Base-by-base conservation (phyloP, 1,284 basidiomycete species). In the Ceratobasidium sp. region DNA sequence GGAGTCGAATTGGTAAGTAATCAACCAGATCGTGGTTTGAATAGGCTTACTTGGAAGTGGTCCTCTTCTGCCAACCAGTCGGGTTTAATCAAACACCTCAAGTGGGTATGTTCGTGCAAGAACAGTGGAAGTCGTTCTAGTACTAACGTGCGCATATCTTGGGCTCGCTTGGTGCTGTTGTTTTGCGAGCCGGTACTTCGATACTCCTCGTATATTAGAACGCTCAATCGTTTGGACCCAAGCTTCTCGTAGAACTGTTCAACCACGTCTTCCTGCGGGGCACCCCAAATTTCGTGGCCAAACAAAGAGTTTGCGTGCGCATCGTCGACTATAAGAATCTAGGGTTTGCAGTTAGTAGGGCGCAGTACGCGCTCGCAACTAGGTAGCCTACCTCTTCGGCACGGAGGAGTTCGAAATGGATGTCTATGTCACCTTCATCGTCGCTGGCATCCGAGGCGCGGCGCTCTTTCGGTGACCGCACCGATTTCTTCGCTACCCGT, bases 91-190 rank as follows among this genome's bases (percentile, higher is more conserved):
- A 88, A 87, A 0, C 91, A 90, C 41, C 87, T 86, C 1, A 89
- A 85, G 79, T 94, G 90, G 0, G 89, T 90, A 75, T 95, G 92
- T 79, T 98, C 96, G 71, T 98, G 92, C 8, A 98, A 84, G 84
- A 98, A 98, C 41, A 99, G 85, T 0, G 95, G 94, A 14, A 98
- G 85, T 31, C 97, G 86, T 82, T 98, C 93, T n/a, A 97, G 83
- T 0, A 97, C 89, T 41, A 95, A 84, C 1, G 83, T 78, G 7
- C 88, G 87, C 9, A 86, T 86, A 19, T 75, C 87, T 0, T 79
- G 78, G 0, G 89, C 86, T 39, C 82, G 81, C 76, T 84, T 86
- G 0, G 86, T 83, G 49, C 84, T 81, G 65, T 81, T 81, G 41
- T 89, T 81, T 79, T 92, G 90, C 7, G 80, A 82, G 11, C 82